Evolutionary conservation across 805 yeast species (phyloP), one percentile per base, ranked within the genome.

Genomic region (Pichia membranifaciens): DNA sequence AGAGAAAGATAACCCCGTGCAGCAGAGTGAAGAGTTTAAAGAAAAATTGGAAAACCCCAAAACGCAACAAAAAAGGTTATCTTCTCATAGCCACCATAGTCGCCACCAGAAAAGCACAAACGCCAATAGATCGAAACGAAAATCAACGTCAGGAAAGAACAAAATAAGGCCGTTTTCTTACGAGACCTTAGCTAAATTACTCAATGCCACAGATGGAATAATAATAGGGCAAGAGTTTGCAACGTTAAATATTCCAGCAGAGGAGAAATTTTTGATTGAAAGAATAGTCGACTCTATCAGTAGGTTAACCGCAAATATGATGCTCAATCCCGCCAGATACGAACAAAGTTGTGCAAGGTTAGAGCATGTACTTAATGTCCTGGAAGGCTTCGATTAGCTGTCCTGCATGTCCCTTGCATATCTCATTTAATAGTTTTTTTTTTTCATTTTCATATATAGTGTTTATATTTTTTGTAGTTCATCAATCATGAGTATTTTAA

Each of bases 271-370:
- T 56, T 71, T 90, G 36, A 71, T 91, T 38, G 97, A 91, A 59
- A 81, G 87, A 64, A 79, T 91, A 42, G 85, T 91, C 3, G 96
- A 89, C 58, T 82, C 95, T 2, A 70, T 91, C 41, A 82, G 93
- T 35, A 74, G 93, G 56, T 74, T 93, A 49, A 88, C 96, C 3
- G 87, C 90, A 45, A 96, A 89, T 59, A 88, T 93, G 87, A 84
- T 89, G 45, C 62, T 87, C 47, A 96, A 91, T 62, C 87, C 87
- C 25, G 79, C 78, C 25, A 78, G 93, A 58, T 82, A 84, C 49
- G 82, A 81, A 15, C 88, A 87, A 51, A 96, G 97, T 12, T 75
- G 87, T 38, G 73, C 78, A 52, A 72, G 98, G 53, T 69, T 91
- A 56, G 85, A 84, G 55, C 82, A 81, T 55, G 97, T 96, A 0